Conservation (phyloP, 345 rosid genomes). For the Gynandropsis gynandra region DNA sequence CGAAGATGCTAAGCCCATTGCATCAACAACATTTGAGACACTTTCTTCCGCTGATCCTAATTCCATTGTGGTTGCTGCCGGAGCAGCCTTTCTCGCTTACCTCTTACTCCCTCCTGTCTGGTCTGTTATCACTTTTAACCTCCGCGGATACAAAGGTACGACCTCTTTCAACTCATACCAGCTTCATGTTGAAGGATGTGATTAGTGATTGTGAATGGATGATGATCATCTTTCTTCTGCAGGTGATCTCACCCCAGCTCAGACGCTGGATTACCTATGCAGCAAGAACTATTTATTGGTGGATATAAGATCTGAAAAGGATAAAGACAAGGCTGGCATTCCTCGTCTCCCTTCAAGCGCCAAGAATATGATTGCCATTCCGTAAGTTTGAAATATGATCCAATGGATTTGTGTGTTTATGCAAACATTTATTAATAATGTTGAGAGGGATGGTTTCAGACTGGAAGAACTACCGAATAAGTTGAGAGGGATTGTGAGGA, state of each 20-base stretch:
- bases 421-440: neutral
- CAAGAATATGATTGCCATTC: slow-evolving; percentile 70
- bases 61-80: slow-evolving; percentile 62
- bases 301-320: slow-evolving; percentile 90
- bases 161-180: neutral
- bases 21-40: slow-evolving; percentile 67
- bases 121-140: slow-evolving; percentile 54
- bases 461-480: slow-evolving; percentile 81
- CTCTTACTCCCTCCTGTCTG: slow-evolving; percentile 75
- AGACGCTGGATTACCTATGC: slow-evolving; percentile 61
- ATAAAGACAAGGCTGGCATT: slow-evolving; percentile 72
- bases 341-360: slow-evolving; percentile 94
- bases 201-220: slow-evolving; percentile 2
- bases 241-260: slow-evolving; percentile 90
- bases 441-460: no score
- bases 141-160: slow-evolving; percentile 91
- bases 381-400: slow-evolving; percentile 42
- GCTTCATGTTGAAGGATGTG: slow-evolving; percentile 2
- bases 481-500: slow-evolving; percentile 62
- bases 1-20: slow-evolving; percentile 72
- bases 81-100: slow-evolving; percentile 56
- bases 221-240: slow-evolving; percentile 11
- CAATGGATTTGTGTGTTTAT: neutral
- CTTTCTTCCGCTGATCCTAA: slow-evolving; percentile 68
- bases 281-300: slow-evolving; percentile 53